Evolutionary conservation across 257 asterid species (phyloP).

Genomic region (Cruciata laevipes): DNA sequence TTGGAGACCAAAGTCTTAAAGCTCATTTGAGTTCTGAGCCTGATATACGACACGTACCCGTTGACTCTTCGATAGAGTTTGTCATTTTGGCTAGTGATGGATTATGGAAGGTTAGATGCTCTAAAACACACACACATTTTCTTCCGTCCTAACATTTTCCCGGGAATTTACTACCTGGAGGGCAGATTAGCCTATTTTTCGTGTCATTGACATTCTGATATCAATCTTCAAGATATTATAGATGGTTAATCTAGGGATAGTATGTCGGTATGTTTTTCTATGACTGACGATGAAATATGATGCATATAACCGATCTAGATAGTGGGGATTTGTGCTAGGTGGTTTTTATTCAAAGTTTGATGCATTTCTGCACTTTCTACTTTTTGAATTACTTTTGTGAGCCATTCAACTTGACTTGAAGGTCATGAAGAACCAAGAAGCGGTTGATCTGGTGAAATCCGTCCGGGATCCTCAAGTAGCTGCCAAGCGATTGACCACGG

Average conservation of each 20-base stretch:
- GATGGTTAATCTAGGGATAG: neutral
- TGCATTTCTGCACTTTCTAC: too few species aligned
- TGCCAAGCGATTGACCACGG: slow-evolving; percentile 61
- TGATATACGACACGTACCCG: slow-evolving; percentile 43
- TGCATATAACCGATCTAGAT: too few species aligned
- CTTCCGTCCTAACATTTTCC: neutral
- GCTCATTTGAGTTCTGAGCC: slow-evolving; percentile 80
- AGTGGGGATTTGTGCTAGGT: too few species aligned
- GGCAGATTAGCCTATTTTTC: neutral
- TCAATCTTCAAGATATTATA: neutral
- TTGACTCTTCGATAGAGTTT: slow-evolving; percentile 43
- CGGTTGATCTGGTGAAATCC: slow-evolving; percentile 49
- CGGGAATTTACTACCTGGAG: neutral
- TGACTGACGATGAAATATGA: too few species aligned
- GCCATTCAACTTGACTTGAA: slow-evolving; percentile 14
- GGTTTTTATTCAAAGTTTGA: too few species aligned
- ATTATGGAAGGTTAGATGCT: slow-evolving; percentile 67
- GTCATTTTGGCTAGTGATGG: slow-evolving; percentile 84
- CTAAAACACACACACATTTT: neutral
- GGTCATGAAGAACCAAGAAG: slow-evolving; percentile 81
- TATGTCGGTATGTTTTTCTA: too few species aligned
- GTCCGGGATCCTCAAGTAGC: slow-evolving; percentile 71
- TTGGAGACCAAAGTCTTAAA: slow-evolving; percentile 78
- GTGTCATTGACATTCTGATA: neutral
- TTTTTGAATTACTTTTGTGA: neutral